Conservation (phyloP, 768 basidiomycete species). For the Phallus indusiatus region DNA sequence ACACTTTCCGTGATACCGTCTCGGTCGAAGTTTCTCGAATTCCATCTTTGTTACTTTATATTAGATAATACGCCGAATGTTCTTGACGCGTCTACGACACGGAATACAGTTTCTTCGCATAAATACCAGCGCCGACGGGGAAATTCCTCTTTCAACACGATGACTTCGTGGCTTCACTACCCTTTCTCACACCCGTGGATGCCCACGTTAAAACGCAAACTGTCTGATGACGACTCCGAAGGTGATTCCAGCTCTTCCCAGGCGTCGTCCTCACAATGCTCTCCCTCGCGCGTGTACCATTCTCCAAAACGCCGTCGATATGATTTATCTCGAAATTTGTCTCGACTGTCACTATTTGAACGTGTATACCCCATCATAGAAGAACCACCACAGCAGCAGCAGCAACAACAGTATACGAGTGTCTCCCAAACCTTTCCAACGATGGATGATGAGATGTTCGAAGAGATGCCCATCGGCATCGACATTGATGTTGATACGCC, state of each 20-base stretch:
- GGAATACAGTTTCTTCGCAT: neutral
- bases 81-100: neutral
- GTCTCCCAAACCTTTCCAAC: neutral
- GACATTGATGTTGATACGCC: constrained; percentile 14
- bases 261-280: neutral
- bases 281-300: neutral
- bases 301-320: constrained; percentile 7
- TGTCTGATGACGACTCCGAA: constrained; percentile 1
- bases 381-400: neutral
- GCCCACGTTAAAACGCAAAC: constrained; percentile 33
- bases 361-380: neutral
- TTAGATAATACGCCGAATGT: neutral
- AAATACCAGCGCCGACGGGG: neutral
- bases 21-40: constrained; percentile 5
- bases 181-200: constrained; percentile 37
- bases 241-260: neutral
- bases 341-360: constrained; percentile 5
- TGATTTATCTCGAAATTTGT: constrained; percentile 6
- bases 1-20: neutral
- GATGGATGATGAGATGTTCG: neutral
- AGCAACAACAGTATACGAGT: neutral
- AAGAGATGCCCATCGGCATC: neutral
- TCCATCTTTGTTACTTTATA: neutral
- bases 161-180: constrained; percentile 28
- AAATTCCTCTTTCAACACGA: constrained; percentile 7